Evolutionary conservation across 192 early-diverging fungal species (phyloP).

Genomic region (Anaeromyces robustus): DNA sequence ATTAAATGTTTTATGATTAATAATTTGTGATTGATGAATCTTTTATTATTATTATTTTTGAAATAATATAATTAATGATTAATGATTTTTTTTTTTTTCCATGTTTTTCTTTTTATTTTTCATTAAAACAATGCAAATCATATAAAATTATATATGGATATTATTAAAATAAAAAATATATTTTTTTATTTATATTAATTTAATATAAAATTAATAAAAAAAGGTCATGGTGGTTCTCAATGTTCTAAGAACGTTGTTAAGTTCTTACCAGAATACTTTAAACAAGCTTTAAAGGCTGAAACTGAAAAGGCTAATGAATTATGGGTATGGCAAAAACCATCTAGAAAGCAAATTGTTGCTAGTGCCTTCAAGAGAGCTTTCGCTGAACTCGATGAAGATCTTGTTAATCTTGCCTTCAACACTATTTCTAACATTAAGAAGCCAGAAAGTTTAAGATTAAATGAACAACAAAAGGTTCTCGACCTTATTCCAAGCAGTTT

Average conservation of each 20-base stretch:
- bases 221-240: neutral
- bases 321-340: neutral
- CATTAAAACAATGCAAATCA: too few relatives aligned
- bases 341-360: neutral
- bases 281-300: neutral
- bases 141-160: too few relatives aligned
- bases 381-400: neutral
- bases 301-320: neutral
- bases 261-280: neutral
- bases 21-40: too few relatives aligned
- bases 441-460: neutral
- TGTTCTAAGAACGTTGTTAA: neutral
- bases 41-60: too few relatives aligned
- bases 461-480: neutral
- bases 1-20: too few relatives aligned
- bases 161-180: too few relatives aligned
- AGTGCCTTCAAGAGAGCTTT: neutral
- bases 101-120: too few relatives aligned
- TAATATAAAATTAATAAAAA: too few relatives aligned
- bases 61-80: too few relatives aligned
- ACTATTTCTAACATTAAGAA: neutral
- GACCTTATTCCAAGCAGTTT: neutral
- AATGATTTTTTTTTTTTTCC: too few relatives aligned
- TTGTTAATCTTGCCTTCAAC: neutral
- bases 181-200: too few relatives aligned